phyloP scores from a whole-genome alignment of 768 basidiomycete genomes.

The Xerocomellus intermedius region DNA sequence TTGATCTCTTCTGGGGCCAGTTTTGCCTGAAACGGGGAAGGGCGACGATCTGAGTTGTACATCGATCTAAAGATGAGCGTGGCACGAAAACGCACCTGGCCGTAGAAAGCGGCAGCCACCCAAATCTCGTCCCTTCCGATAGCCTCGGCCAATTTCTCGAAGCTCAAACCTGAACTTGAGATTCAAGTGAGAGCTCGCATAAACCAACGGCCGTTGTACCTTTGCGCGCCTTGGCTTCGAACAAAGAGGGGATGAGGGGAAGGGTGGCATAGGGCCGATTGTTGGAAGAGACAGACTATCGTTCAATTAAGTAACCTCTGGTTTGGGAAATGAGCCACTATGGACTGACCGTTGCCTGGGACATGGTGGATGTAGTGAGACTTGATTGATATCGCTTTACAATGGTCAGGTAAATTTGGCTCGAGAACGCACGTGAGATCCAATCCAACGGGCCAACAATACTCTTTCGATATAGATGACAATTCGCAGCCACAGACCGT shows the following conservation, averaged over 20 bases:
- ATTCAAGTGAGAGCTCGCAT: not conserved
- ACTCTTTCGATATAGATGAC: not conserved
- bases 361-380: slow-evolving; percentile 29
- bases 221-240: slow-evolving; percentile 68
- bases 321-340: not conserved
- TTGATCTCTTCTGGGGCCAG: slow-evolving; percentile 57
- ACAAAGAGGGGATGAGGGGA: slow-evolving; percentile 48
- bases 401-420: not conserved
- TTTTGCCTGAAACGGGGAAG: slow-evolving; percentile 53
- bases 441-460: not conserved
- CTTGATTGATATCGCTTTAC: not conserved
- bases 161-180: slow-evolving; percentile 55
- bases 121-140: slow-evolving; percentile 77
- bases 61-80: not conserved
- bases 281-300: slow-evolving; percentile 43
- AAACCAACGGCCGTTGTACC: slow-evolving; percentile 34
- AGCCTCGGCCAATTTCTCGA: slow-evolving; percentile 62
- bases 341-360: slow-evolving; percentile 37
- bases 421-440: slow-evolving; percentile 1
- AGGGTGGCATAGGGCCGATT: slow-evolving; percentile 48
- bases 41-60: not conserved
- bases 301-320: not conserved
- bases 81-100: slow-evolving; percentile 50
- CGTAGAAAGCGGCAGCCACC: slow-evolving; percentile 81
- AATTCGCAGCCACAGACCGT: slow-evolving; percentile 1